Evolutionary conservation across 805 yeast species (phyloP), one percentile per base, ranked within the genome.

Genomic region (Candida sanyiensis): DNA sequence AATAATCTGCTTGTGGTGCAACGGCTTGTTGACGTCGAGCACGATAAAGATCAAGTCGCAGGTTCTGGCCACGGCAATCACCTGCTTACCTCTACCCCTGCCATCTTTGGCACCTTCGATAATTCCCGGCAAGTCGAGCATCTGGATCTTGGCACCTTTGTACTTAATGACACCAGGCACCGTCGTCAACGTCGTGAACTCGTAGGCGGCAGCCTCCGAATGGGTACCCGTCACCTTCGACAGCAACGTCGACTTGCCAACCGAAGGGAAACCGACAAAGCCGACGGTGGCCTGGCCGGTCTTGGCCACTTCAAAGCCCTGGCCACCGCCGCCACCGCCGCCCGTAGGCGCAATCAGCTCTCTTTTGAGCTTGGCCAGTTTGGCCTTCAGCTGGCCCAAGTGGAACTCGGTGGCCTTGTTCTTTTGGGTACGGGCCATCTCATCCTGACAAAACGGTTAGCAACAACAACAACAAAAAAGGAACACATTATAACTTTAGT

Each of bases 221-320:
- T 87, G 95, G 3, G 96, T 89, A 47, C 98, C 97, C 0, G 98
- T 93, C 35, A 93, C 67, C 61, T 86, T 83, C 21, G 86, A 78
- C 50, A 93, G 72, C 43, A 93, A 65, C 1, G 99, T 93, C 7
- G 86, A 78, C 55, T 84, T 84, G 45, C 73, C 74, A 22, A 93
- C 98, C 1, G 97, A 89, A 1, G 99, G 99, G 59, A 93, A 93
- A 3, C 99, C 99, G 31, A 93, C 96, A 59, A 89, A 93, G 8
- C 98, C 99, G 37, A 93, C 94, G 7, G 95, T 78, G 4, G 96
- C 97, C 11, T 86, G 96, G 64, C 99, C 99, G 0, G 97, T 90
- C 62, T 96, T 78, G n/a, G 96, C 95, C 32, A 93, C 97, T 67
- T 93, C 99, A 63, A 93, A 93, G 7, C 98, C 98, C 17, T 75